These are phyloP conservation scores for Acanthamoeba castellanii DNA, from an alignment of 208 protist genomes.

Conservation along the genomic window DNA sequence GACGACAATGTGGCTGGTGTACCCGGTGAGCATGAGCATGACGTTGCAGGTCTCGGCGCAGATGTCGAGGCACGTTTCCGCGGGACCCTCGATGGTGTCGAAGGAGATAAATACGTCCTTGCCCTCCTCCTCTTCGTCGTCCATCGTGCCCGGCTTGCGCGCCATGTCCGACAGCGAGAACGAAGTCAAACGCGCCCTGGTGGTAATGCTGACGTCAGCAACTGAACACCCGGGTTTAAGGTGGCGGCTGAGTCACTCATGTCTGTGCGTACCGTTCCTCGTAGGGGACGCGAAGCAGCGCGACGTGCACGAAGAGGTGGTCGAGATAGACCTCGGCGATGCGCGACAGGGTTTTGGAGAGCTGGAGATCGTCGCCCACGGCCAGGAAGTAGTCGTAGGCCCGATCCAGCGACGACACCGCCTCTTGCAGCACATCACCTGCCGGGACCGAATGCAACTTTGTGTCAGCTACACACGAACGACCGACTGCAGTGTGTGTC, in stretches of 20 bases:
- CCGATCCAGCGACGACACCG: slow-evolving; percentile 33
- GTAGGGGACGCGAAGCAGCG: slow-evolving; percentile 59
- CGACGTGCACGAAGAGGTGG: slow-evolving; percentile 47
- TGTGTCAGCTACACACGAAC: not conserved
- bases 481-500: no score
- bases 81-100: slow-evolving; percentile 62
- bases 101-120: slow-evolving; percentile 70
- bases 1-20: not conserved
- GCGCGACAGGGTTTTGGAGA: slow-evolving; percentile 45
- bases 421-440: slow-evolving; percentile 62
- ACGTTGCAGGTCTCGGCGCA: slow-evolving; percentile 66
- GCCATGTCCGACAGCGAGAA: slow-evolving; percentile 22
- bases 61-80: slow-evolving; percentile 50
- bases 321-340: slow-evolving; percentile 51
- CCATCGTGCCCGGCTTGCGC: not conserved
- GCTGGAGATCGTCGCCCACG: slow-evolving; percentile 54
- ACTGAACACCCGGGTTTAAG: not conserved
- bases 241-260: not conserved
- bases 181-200: not conserved
- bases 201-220: no score
- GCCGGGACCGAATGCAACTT: not conserved
- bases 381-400: slow-evolving; percentile 72
- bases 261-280: slow-evolving; percentile 27
- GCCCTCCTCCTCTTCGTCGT: slow-evolving; percentile 43
- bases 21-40: slow-evolving; percentile 67